Evolutionary conservation across 495 filamentous ascomycete genomes (phyloP).

Genomic region (Daldinia bambusicola): DNA sequence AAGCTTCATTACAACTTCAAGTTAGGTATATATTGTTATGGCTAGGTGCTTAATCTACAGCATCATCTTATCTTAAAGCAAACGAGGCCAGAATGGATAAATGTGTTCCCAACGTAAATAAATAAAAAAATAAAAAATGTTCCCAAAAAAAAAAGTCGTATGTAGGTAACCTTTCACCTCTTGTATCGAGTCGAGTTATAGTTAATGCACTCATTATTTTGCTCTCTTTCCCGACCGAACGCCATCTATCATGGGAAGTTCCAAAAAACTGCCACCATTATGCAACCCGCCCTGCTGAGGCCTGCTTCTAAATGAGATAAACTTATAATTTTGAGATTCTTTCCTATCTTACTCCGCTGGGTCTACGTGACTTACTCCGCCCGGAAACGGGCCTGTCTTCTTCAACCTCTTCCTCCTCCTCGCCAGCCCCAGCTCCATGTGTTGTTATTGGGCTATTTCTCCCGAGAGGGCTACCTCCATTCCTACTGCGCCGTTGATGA

Average conservation of each 20-base stretch:
- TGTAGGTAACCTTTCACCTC: constrained; percentile 3
- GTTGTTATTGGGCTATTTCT: constrained; percentile 9
- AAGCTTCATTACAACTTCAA: too few relatives aligned
- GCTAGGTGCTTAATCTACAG: too few relatives aligned
- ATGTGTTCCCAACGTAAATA: constrained; percentile 19
- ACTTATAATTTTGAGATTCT: neutral
- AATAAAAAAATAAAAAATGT: constrained; percentile 18
- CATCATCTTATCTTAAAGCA: constrained; percentile 5
- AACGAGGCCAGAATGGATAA: neutral
- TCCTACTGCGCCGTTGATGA: constrained; percentile 27
- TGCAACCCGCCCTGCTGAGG: constrained; percentile 23
- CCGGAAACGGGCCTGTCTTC: constrained; percentile 23
- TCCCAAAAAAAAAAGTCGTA: constrained; percentile 13
- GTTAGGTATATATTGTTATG: too few relatives aligned
- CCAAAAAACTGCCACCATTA: constrained; percentile 22
- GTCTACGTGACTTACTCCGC: constrained; percentile 8
- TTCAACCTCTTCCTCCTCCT: constrained; percentile 18
- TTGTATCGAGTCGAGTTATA: constrained; percentile 24
- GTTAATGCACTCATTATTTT: constrained; percentile 23
- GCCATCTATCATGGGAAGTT: constrained; percentile 35
- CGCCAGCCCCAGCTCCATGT: neutral
- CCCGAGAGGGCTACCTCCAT: constrained; percentile 44
- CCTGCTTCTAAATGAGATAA: constrained; percentile 23
- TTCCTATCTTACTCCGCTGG: constrained; percentile 19
- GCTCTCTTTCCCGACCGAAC: constrained; percentile 16